These are phyloP conservation scores for Metarhizium sp. DNA, from an alignment of 2,329 filamentous ascomycete genomes.

Conservation along the genomic window DNA sequence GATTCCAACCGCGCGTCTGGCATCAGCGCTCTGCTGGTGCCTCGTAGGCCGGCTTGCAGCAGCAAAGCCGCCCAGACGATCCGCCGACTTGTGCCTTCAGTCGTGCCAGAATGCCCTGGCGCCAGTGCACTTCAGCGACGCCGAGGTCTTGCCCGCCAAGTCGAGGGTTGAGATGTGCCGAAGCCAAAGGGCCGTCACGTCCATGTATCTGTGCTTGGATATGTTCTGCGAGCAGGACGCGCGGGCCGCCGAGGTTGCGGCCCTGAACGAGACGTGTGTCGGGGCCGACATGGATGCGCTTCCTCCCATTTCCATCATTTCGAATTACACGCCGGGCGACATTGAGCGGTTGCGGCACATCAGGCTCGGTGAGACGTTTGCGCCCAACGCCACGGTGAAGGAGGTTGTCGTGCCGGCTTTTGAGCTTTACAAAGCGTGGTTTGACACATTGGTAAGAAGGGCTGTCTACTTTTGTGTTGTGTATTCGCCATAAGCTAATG, in stretches of 20 bases:
- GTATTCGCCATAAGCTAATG: neutral
- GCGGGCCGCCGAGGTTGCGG: constrained; percentile 12
- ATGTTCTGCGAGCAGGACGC: constrained; percentile 23
- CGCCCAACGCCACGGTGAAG: constrained; percentile 6
- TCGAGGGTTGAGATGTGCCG: constrained; percentile 17
- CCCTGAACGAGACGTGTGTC: constrained; percentile 27
- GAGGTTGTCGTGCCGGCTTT: constrained; percentile 26
- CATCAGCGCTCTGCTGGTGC: constrained; percentile 5
- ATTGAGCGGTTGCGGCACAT: constrained; percentile 21
- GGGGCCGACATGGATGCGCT: constrained; percentile 14
- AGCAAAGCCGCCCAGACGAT: neutral
- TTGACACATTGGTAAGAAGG: constrained; percentile 26
- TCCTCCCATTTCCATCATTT: constrained; percentile 24
- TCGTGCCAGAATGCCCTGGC: constrained; percentile 21
- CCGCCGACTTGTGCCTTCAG: constrained; percentile 17
- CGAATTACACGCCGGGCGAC: constrained; percentile 25
- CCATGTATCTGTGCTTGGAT: constrained; percentile 28
- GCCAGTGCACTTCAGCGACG: constrained; percentile 22
- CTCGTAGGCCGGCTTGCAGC: neutral
- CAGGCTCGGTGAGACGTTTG: constrained; percentile 15
- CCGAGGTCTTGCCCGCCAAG: constrained; percentile 7
- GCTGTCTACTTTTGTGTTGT: neutral
- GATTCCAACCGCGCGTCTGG: neutral
- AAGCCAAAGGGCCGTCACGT: constrained; percentile 18
- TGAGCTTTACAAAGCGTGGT: constrained; percentile 23